Evolutionary conservation across 179 eudicot species (phyloP).

Genomic region (Corrigiola litoralis): DNA sequence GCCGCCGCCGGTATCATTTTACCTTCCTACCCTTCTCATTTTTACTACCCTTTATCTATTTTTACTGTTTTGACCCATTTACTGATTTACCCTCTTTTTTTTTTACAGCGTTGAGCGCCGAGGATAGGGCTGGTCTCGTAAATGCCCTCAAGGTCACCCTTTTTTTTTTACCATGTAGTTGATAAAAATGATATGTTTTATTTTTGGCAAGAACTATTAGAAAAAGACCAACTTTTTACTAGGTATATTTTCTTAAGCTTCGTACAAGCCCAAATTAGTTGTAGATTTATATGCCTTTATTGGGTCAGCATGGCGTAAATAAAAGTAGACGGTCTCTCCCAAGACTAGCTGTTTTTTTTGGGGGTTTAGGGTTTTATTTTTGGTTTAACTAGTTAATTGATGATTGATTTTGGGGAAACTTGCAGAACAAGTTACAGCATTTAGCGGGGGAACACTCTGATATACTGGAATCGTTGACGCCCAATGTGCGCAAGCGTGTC

Average conservation of each 20-base stretch:
- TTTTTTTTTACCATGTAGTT: too few relatives aligned
- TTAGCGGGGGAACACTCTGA: constrained; percentile 65
- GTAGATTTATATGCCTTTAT: too few relatives aligned
- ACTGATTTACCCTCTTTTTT: background rate
- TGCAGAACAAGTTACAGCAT: constrained; percentile 69
- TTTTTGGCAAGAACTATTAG: too few relatives aligned
- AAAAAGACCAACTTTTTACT: too few relatives aligned
- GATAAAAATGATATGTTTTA: too few relatives aligned
- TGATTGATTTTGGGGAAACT: background rate
- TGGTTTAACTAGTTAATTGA: background rate
- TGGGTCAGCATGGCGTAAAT: too few relatives aligned
- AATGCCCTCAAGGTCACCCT: constrained; percentile 68
- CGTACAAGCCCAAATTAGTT: too few relatives aligned
- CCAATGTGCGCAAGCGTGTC: constrained; percentile 69
- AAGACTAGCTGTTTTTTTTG: background rate
- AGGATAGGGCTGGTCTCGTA: constrained; percentile 84
- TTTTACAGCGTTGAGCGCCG: constrained; percentile 58
- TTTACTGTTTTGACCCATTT: background rate
- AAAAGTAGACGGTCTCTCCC: too few relatives aligned
- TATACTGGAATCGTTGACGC: constrained; percentile 55
- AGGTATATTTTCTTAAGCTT: too few relatives aligned
- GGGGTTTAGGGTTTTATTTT: background rate
- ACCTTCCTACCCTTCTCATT: background rate
- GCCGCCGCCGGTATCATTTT: constrained; percentile 66
- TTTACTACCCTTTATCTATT: background rate